Base-by-base conservation (phyloP, 2,329 filamentous ascomycete species). In the Onygenales sp. region DNA sequence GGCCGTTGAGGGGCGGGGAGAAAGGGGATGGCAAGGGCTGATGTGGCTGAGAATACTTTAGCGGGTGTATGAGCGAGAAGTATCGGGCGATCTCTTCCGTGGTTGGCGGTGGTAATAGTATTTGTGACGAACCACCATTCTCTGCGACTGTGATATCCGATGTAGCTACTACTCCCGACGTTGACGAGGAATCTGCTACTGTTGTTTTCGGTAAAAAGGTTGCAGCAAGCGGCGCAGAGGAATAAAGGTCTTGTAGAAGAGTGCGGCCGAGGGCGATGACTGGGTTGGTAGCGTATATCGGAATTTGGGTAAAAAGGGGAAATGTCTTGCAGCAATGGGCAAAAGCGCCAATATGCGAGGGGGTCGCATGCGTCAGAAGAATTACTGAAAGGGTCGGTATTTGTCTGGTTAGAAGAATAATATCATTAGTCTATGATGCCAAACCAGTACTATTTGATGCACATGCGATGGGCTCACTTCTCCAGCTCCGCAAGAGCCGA, bases 251-350 rank as follows among this genome's bases (percentile, higher is more conserved):
- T 69, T 95, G 90, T 21, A 94, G 77, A 31, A 97, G 78, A 0
- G 90, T 95, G 42, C 92, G 86, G 17, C 93, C 93, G 45, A 98
- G 84, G 42, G 93, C 87, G 64, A 96, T 91, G 61, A 98, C 90
- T 8, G 93, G 93, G 40, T 85, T 84, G 4, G 93, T 98, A 53
- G 93, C 93, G 72, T 96, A 98, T 54, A 95, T 84, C 42, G 93
- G 93, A 56, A 98, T 90, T 65, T 90, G 85, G 8, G 85, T 86
- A 72, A 98, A 98, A 46, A 88, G 78, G 45, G 93, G 90, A 58
- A 97, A 87, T 69, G 96, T 86, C 71, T 95, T 95, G 83, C 93
- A 97, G 75, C 91, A 96, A 70, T 97, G 91, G 43, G 88, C 91
- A 68, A 88, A 96, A 55, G 93, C 93, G 60, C 88, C 92, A 53